Conservation (phyloP, 805 yeast species). For the Metschnikowia koreensis region DNA sequence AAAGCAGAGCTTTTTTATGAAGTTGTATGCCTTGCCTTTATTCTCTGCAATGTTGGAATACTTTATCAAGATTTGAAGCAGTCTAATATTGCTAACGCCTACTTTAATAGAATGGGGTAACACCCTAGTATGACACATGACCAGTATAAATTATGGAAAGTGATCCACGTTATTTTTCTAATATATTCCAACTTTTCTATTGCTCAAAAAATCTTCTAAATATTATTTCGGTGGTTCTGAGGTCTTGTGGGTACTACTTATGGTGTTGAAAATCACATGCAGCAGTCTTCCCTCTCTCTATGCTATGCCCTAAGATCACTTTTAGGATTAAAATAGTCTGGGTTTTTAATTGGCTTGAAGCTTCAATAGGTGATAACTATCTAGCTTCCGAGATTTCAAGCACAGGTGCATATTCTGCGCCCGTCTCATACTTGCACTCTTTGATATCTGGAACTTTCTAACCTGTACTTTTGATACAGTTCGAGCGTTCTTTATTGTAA, state of each 20-base stretch:
- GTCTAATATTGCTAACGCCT: constrained; percentile 19
- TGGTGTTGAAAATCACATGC: constrained; percentile 26
- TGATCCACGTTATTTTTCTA: constrained; percentile 18
- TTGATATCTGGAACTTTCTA: constrained; percentile 36
- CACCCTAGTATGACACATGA: constrained; percentile 17
- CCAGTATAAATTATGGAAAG: constrained; percentile 20
- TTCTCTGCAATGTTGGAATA: constrained; percentile 20
- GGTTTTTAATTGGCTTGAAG: constrained; percentile 58
- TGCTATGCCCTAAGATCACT: constrained; percentile 17
- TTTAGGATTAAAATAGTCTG: constrained; percentile 46
- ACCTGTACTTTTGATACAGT: constrained; percentile 24
- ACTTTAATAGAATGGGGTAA: constrained; percentile 20
- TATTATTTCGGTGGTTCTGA: constrained; percentile 45
- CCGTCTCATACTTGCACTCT: constrained; percentile 27
- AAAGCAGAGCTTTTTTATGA: constrained; percentile 33
- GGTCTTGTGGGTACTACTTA: constrained; percentile 42
- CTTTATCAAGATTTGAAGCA: constrained; percentile 21
- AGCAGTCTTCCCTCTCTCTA: constrained; percentile 14
- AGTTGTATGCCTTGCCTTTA: constrained; percentile 32
- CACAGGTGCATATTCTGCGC: constrained; percentile 31
- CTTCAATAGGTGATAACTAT: constrained; percentile 38
- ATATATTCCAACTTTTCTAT: constrained; percentile 23
- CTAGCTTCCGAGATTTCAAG: constrained; percentile 27
- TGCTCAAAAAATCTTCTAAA: constrained; percentile 43
- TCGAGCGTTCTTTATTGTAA: constrained; percentile 21